These are phyloP conservation scores for Xylaria palmicola DNA, from an alignment of 495 filamentous ascomycete genomes.

Conservation along the genomic window DNA sequence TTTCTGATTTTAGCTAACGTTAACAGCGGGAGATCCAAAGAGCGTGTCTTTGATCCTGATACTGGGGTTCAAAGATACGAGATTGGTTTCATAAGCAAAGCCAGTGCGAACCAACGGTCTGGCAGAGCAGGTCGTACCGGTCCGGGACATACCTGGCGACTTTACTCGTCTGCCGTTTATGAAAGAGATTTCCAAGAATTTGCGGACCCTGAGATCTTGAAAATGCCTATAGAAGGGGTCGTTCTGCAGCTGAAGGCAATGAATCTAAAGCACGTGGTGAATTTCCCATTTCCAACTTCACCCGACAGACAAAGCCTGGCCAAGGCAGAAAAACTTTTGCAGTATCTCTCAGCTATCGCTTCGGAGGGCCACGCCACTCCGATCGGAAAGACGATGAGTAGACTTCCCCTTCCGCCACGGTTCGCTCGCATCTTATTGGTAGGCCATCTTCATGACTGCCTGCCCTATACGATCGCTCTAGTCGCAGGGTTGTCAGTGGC, in stretches of 20 bases:
- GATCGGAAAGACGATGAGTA: conserved; percentile 75
- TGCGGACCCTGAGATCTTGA: conserved; percentile 81
- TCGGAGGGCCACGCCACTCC: conserved; percentile 70
- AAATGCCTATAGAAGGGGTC: conserved; percentile 88
- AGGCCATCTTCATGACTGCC: conserved; percentile 77
- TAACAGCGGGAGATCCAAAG: conserved; percentile 75
- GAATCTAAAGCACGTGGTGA: conserved; percentile 85
- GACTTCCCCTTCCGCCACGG: conserved; percentile 85
- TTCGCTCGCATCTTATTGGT: conserved; percentile 88
- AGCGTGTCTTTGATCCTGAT: conserved; percentile 76
- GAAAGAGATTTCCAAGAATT: conserved; percentile 88
- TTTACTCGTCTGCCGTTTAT: conserved; percentile 93
- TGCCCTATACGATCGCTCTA: conserved; percentile 84
- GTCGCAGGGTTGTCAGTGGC: conserved; percentile 86
- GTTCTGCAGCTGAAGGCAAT: conserved; percentile 95
- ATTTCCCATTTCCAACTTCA: conserved; percentile 97
- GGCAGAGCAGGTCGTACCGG: conserved; percentile 95
- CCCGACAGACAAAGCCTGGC: conserved; percentile 76
- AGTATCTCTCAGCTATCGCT: conserved; percentile 67
- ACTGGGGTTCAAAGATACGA: conserved; percentile 96
- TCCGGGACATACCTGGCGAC: conserved; percentile 89
- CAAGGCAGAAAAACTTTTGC: conserved; percentile 83
- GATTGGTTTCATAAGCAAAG: conserved; percentile 96
- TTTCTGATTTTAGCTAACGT: background rate
- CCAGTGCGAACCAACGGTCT: conserved; percentile 86